Evolutionary conservation across 306 rosid species (phyloP), one percentile per base, ranked within the genome.

Genomic region (Inga oerstediana): DNA sequence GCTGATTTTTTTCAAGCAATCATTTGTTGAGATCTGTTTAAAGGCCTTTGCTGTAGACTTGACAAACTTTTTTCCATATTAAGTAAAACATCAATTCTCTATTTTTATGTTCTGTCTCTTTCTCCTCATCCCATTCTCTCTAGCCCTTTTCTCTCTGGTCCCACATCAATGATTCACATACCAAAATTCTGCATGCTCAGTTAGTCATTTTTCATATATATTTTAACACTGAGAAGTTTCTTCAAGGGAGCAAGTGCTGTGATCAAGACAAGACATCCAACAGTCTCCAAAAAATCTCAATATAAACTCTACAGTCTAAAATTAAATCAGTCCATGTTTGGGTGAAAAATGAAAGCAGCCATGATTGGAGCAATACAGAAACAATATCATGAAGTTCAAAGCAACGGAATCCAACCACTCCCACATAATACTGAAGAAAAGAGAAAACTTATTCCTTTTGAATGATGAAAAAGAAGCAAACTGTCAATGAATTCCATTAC

Each of bases 401-500:
- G 72, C 27, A 67, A 67, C 43, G 19, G 72, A 67, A 67, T 17
- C 70, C 7, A 45, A 44, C 32, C 24, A 44, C 62, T 44, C 43
- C 74, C 45, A 77, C 46, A 56, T 41, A 70, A 27, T 44, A 68
- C 52, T 5, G 7, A 69, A 66, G 52, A 76, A 39, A 78, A 76
- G 24, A 54, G 74, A 64, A 75, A 79, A 76, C 67, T 0, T 61
- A 56, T 70, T 46, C 32, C 70, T 34, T n/a, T 48, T 64, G 30
- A 73, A 70, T 59, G 54, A 72, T 35, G 24, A 62, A 59, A 61
- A 76, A 27, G 59, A 39, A 64, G 65, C 14, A 17, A 48, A 68
- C 75, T 67, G 45, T 59, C 37, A 24, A 41, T 49, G 30, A 84
- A 80, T 59, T 51, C 27, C 58, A 78, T 30, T 81, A 78, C 78